A percentile compares a stretch with the other conserved stretches of the same genome.
phyloP scores from a whole-genome alignment of 1,284 basidiomycete species.

The Singerocomus inundabilis region DNA sequence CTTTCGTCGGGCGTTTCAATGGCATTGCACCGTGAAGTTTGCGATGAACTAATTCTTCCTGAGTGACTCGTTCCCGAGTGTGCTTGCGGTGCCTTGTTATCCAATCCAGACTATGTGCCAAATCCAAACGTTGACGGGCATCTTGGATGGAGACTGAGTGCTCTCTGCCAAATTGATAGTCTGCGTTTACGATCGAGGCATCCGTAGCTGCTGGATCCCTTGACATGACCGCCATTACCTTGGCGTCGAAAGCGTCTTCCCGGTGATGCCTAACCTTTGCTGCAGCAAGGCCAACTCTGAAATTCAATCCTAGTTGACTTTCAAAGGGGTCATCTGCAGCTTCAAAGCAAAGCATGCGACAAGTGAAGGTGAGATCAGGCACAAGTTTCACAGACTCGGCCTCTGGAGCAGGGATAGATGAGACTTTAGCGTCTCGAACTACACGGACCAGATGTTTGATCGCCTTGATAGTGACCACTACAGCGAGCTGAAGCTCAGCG shows the following conservation, averaged over 20 bases:
- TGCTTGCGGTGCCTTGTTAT: conserved; percentile 49
- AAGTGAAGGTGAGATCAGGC: conserved; percentile 62
- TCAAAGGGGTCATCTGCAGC: conserved; percentile 91
- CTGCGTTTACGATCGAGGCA: conserved; percentile 25
- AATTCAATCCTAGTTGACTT: conserved; percentile 75
- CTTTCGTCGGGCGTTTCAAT: conserved; percentile 30
- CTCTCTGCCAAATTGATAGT: conserved; percentile 57
- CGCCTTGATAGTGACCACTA: conserved; percentile 64
- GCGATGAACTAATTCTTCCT: conserved; percentile 36
- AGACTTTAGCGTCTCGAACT: conserved; percentile 46
- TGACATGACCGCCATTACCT: conserved; percentile 63
- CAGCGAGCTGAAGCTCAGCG: conserved; percentile 70
- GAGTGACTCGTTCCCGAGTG: conserved; percentile 34
- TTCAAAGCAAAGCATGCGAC: conserved; percentile 70
- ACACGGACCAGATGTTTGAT: conserved; percentile 60
- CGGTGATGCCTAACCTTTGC: conserved; percentile 73
- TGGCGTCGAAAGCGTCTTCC: conserved; percentile 80
- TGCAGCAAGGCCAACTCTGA: conserved; percentile 76
- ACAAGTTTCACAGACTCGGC: conserved; percentile 71
- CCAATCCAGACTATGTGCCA: conserved; percentile 83
- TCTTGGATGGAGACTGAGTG: conserved; percentile 72
- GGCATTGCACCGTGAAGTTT: conserved; percentile 32
- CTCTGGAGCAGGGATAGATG: conserved; percentile 52
- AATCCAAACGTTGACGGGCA: conserved; percentile 71
- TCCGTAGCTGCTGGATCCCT: conserved; percentile 29